A percentile compares a stretch with the other conserved stretches of the same genome.
Conservation (phyloP, 2,329 filamentous ascomycete species). For the Talaromyces piceae region DNA sequence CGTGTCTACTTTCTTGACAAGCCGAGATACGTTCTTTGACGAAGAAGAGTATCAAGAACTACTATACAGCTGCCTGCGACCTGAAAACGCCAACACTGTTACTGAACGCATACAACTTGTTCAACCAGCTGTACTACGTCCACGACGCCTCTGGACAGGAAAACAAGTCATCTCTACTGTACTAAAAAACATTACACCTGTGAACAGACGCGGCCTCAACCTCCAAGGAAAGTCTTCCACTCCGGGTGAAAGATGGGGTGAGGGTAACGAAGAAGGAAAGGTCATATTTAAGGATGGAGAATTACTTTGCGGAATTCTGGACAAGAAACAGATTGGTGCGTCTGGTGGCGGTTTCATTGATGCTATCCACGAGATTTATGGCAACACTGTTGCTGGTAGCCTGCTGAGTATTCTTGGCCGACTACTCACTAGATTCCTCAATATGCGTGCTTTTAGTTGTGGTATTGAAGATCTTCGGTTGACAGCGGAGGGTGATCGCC, state of each 20-base stretch:
- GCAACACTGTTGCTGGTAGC: constrained; percentile 76
- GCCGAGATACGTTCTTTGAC: constrained; percentile 83
- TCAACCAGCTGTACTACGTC: constrained; percentile 73
- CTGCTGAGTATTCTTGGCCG: constrained; percentile 83
- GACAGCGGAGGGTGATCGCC: constrained; percentile 67
- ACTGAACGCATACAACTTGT: constrained; percentile 75
- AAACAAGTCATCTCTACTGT: constrained; percentile 94
- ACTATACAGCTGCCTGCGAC: constrained; percentile 82
- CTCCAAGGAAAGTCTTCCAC: constrained; percentile 74
- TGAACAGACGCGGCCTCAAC: constrained; percentile 66
- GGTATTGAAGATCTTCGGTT: constrained; percentile 93
- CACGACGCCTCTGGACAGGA: constrained; percentile 78
- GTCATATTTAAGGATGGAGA: constrained; percentile 84
- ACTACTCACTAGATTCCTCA: constrained; percentile 78
- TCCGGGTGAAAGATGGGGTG: constrained; percentile 70
- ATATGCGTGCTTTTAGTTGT: constrained; percentile 93
- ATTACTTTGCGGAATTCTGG: constrained; percentile 81
- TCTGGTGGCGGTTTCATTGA: constrained; percentile 82
- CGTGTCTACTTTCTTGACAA: constrained; percentile 84
- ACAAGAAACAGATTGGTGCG: constrained; percentile 91
- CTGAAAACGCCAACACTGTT: constrained; percentile 82
- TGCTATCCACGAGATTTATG: constrained; percentile 87
- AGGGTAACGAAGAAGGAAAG: constrained; percentile 61
- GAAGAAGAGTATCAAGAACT: constrained; percentile 85
- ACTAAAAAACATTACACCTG: constrained; percentile 80